Conservation (phyloP, 805 yeast genomes). For the Yamadazyma kitorensis region DNA sequence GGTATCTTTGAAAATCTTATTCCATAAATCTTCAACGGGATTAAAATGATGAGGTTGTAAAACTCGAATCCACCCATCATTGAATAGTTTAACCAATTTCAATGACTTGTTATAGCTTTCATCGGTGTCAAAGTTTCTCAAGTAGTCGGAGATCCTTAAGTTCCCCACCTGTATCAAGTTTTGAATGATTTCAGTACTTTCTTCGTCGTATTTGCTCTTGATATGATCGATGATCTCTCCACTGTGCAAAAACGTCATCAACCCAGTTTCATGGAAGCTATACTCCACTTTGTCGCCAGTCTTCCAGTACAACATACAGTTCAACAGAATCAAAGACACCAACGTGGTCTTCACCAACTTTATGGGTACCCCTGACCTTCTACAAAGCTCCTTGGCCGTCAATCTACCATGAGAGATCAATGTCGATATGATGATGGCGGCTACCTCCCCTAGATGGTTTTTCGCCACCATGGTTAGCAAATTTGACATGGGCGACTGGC, state of each 20-base stretch:
- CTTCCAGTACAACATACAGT: conserved; percentile 67
- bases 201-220: conserved; percentile 42
- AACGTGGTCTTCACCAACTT: conserved; percentile 59
- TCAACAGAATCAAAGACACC: conserved; percentile 75
- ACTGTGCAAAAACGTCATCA: conserved; percentile 62
- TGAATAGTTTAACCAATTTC: conserved; percentile 23
- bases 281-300: conserved; percentile 41
- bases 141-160: conserved; percentile 50
- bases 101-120: conserved; percentile 11
- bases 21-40: conserved; percentile 40
- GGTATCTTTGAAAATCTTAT: conserved; percentile 32
- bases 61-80: conserved; percentile 36
- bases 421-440: conserved; percentile 58
- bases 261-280: conserved; percentile 60
- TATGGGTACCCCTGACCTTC: conserved; percentile 44
- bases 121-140: conserved; percentile 22
- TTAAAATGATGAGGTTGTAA: conserved; percentile 29
- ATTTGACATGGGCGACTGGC: conserved; percentile 62
- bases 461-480: conserved; percentile 53
- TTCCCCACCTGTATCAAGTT: conserved; percentile 71
- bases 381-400: conserved; percentile 51
- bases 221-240: conserved; percentile 69
- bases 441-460: conserved; percentile 67
- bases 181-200: conserved; percentile 60
- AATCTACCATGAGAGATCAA: conserved; percentile 69